Evolutionary conservation across 192 early-diverging fungal species (phyloP).

Genomic region (Phycomyces blakesleeanus): DNA sequence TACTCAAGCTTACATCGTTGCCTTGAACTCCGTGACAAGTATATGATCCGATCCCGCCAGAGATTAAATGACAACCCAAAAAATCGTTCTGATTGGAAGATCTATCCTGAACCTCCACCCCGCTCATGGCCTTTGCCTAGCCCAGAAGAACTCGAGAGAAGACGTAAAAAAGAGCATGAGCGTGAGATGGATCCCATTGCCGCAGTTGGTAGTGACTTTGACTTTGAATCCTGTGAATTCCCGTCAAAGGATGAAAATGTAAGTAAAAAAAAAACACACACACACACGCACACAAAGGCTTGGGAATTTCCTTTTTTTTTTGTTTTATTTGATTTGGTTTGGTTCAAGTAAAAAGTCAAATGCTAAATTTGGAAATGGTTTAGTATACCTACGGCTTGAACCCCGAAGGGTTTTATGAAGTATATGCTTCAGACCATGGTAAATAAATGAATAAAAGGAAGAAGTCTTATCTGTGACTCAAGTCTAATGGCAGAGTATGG

Average conservation of each 20-base stretch:
- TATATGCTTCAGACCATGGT: constrained; percentile 9
- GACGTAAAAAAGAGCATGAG: constrained; percentile 23
- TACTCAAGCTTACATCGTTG: constrained; percentile 66
- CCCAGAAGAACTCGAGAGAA: constrained; percentile 13
- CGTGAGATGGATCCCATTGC: constrained; percentile 33
- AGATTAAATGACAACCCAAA: constrained; percentile 79
- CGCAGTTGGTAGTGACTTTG: constrained; percentile 42
- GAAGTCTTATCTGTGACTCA: no score
- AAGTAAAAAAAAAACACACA: background rate
- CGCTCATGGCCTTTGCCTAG: constrained; percentile 58
- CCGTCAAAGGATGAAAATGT: constrained; percentile 33
- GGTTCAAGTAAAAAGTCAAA: background rate
- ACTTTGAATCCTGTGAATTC: constrained; percentile 36
- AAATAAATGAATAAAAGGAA: background rate
- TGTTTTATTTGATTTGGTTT: background rate
- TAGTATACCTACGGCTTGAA: constrained; percentile 10
- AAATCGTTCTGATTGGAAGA: constrained; percentile 70
- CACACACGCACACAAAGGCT: background rate
- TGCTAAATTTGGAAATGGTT: background rate
- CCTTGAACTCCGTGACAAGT: constrained; percentile 76
- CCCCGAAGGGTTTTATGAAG: constrained; percentile 24
- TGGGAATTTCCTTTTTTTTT: background rate
- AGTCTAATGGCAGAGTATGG: background rate
- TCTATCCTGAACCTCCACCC: constrained; percentile 82
- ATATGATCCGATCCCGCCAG: constrained; percentile 75